Evolutionary conservation across 2,329 filamentous ascomycete genomes (phyloP), one percentile per base, ranked within the genome.

Genomic region (Fusarium fujikuroi): DNA sequence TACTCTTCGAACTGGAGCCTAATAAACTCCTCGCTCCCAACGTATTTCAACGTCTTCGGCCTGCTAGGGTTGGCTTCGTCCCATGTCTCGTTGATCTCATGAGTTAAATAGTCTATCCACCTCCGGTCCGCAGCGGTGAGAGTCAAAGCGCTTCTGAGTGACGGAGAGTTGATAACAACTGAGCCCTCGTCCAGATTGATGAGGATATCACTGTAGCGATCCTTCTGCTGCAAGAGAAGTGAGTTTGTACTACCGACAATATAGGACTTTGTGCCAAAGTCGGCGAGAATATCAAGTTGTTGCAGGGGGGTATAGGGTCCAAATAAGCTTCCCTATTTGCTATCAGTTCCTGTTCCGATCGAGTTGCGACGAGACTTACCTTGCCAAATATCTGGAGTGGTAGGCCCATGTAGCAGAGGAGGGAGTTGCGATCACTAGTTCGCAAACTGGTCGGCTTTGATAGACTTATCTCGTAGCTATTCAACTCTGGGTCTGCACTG

Each of bases 191-290:
- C 96, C 25, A 99, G 91, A 80, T 99, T 98, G 80, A 99, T 95
- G 68, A 99, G 87, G 40, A 98, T 94, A 79, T 99, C 96, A 81
- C 95, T 97, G 81, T 99, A 98, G 49, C 95, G 91, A 80, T 99
- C 95, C 81, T 92, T 97, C 81, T 99, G 96, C 78, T 98, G 95
- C 16, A 99, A 85, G 39, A 99, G 87, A 30, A 99, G 87, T 10
- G 95, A 97, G 81, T 99, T 99, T 42, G 96, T 99, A 75, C 95
- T 98, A 72, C 96, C 96, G 64, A 99, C 95, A 60, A 99, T 93
- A 78, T 98, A 99, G 4, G 95, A 98, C 84, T 97, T 98, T 25
- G 96, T 98, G 46, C 94, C 93, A 76, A 94, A 91, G 82, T 98
- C 95, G 59, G 95, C 95, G 44, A 99, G 88, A 76, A 98, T 89